Evolutionary conservation across 208 protist species (phyloP), one percentile per base, ranked within the genome.

Genomic region (Zelonia costaricensis): DNA sequence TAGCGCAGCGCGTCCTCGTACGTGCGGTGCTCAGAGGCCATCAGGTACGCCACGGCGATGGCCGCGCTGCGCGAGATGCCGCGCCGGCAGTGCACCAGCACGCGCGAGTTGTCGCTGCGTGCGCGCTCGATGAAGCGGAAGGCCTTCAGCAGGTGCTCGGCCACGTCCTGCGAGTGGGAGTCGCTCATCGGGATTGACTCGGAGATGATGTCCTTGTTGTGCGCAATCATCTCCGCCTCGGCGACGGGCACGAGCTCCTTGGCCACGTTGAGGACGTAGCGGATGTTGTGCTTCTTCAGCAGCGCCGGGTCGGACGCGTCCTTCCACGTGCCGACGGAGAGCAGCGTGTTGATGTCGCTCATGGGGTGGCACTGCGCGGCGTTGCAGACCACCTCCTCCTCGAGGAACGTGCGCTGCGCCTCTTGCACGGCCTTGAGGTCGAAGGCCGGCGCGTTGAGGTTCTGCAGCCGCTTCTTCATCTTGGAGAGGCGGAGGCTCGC

Each of bases 61-160:
- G 84, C 78, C 0, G 84, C 73, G 38, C 82, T 91, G 55, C 90
- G 82, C 23, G 84, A 92, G 43, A 91, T 87, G 46, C 90, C 90
- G 45, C 81, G 83, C 35, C 82, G 69, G 63, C 90, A 95, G 72
- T 95, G 86, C 39, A 95, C 82, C 1, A 95, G 67, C 38, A 93
- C 77, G 38, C 69, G 72, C 60, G 75, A 38, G 58, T 81, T 46
- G 64, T 74, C 53, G 56, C 48, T 28, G 58, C 70, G 76, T 0
- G 85, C 90, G 10, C 40, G 31, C 43, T 83, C 70, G 36, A 95
- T 87, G 63, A 92, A 93, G 47, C 36, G 60, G 51, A 93, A 90
- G 0, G 85, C 86, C 27, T 78, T 70, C 6, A 76, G 69, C 45
- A 95, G 69, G 69, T 87, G 67, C 2, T 63, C 51, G 0, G 35